phyloP scores from a whole-genome alignment of 495 filamentous ascomycete genomes.

The Hypoxylon crocopeplum region DNA sequence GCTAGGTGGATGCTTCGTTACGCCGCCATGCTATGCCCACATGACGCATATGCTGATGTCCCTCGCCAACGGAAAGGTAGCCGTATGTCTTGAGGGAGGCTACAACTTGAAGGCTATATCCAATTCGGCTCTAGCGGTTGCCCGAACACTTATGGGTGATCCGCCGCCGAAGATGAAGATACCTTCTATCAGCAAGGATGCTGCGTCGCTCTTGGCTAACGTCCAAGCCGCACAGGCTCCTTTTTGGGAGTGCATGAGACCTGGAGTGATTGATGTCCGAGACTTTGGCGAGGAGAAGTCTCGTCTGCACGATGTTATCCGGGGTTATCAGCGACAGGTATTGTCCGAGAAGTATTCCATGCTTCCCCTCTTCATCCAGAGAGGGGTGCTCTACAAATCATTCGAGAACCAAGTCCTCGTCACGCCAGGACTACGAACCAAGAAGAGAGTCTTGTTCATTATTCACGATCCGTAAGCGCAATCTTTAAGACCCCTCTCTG shows the following conservation, averaged over 20 bases:
- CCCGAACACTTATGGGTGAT: conserved; percentile 91
- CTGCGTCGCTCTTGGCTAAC: conserved; percentile 55
- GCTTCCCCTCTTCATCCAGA: conserved; percentile 74
- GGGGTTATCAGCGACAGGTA: conserved; percentile 71
- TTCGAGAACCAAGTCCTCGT: conserved; percentile 90
- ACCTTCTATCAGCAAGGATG: conserved; percentile 56
- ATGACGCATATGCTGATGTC: conserved; percentile 99
- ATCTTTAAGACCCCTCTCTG: not conserved
- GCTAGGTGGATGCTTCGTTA: conserved; percentile 89
- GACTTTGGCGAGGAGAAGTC: conserved; percentile 44
- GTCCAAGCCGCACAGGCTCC: conserved; percentile 61
- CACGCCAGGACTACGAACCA: conserved; percentile 57
- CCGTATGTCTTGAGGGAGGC: conserved; percentile 91
- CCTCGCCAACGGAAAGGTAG: conserved; percentile 88
- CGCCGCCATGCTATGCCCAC: conserved; percentile 90
- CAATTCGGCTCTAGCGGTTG: conserved; percentile 88
- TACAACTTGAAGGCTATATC: conserved; percentile 95
- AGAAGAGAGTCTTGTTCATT: conserved; percentile 69
- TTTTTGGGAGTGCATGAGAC: conserved; percentile 68
- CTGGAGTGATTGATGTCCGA: conserved; percentile 53
- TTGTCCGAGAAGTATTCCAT: conserved; percentile 76
- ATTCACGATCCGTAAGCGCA: conserved; percentile 79
- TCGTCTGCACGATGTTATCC: conserved; percentile 70
- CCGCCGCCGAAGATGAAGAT: conserved; percentile 74
- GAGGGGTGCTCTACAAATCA: conserved; percentile 71